Conservation (phyloP, 352 stramenopile species). For the Halophytophthora polymorphica region DNA sequence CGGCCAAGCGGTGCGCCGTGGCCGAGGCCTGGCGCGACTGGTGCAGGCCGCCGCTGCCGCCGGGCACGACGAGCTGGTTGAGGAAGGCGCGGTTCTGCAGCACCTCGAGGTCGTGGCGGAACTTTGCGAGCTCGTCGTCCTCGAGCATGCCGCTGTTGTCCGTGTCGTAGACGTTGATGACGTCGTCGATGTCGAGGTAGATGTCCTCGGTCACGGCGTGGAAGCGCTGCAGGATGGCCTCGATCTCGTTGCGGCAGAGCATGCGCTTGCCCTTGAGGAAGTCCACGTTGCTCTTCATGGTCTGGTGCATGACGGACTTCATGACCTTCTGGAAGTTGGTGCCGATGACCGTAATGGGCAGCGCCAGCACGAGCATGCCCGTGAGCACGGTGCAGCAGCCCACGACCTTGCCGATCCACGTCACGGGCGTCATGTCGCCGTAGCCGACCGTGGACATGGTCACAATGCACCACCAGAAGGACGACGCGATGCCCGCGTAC, state of each 20-base stretch:
- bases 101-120: constrained; percentile 67
- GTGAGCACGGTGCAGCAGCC: constrained; percentile 69
- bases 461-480: constrained; percentile 90
- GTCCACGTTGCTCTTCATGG: constrained; percentile 77
- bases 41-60: constrained; percentile 14
- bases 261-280: constrained; percentile 71
- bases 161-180: constrained; percentile 78
- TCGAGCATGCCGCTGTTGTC: constrained; percentile 78
- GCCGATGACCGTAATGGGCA: constrained; percentile 90
- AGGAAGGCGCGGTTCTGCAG: constrained; percentile 66
- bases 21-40: constrained; percentile 7
- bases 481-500: constrained; percentile 75
- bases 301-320: constrained; percentile 75
- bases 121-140: constrained; percentile 68
- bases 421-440: constrained; percentile 83
- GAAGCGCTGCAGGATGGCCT: constrained; percentile 66
- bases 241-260: constrained; percentile 70
- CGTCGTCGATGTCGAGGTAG: constrained; percentile 69
- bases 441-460: constrained; percentile 92
- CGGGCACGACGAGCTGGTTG: constrained; percentile 28
- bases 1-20: constrained; percentile 11
- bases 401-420: constrained; percentile 64
- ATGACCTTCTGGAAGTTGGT: constrained; percentile 86
- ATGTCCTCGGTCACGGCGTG: constrained; percentile 74
- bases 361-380: constrained; percentile 84